Conservation (phyloP, 495 filamentous ascomycete genomes). For the Penicillium argentinense region DNA sequence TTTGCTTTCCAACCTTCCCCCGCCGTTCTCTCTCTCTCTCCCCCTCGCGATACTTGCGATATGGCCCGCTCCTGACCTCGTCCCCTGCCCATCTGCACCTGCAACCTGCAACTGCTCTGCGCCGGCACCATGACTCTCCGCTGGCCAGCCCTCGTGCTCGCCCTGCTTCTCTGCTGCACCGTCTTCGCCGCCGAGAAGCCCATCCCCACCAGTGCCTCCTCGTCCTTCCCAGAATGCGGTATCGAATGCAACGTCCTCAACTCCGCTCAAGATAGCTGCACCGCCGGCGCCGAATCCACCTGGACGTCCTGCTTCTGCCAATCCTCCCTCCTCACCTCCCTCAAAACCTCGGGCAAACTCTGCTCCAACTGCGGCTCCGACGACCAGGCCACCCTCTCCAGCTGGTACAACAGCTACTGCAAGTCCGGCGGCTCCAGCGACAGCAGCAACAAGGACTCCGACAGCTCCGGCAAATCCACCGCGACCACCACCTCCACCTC, state of each 20-base stretch:
- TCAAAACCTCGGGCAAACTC: conserved; percentile 39
- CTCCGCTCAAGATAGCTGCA: conserved; percentile 47
- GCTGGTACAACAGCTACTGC: conserved; percentile 52
- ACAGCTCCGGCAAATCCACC: conserved; percentile 13
- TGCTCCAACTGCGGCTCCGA: conserved; percentile 32
- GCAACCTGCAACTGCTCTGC: not conserved
- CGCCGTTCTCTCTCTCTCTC: no score
- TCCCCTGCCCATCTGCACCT: not conserved
- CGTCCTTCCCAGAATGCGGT: conserved; percentile 51
- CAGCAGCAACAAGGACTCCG: conserved; percentile 13
- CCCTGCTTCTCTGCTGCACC: not conserved
- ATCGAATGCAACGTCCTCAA: conserved; percentile 44
- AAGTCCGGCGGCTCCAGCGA: conserved; percentile 21
- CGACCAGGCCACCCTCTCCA: conserved; percentile 40
- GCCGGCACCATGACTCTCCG: not conserved
- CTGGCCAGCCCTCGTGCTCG: not conserved
- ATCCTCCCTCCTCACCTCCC: conserved; percentile 38
- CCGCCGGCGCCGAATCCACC: conserved; percentile 29
- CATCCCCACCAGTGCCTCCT: conserved; percentile 35
- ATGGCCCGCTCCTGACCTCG: not conserved
- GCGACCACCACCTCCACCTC: conserved; percentile 13
- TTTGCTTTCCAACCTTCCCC: no score
- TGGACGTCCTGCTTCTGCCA: conserved; percentile 59
- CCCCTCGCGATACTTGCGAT: no score
- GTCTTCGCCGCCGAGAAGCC: conserved; percentile 19